phyloP scores from a whole-genome alignment of 2,329 filamentous ascomycete genomes.

The Colletotrichum sp. region DNA sequence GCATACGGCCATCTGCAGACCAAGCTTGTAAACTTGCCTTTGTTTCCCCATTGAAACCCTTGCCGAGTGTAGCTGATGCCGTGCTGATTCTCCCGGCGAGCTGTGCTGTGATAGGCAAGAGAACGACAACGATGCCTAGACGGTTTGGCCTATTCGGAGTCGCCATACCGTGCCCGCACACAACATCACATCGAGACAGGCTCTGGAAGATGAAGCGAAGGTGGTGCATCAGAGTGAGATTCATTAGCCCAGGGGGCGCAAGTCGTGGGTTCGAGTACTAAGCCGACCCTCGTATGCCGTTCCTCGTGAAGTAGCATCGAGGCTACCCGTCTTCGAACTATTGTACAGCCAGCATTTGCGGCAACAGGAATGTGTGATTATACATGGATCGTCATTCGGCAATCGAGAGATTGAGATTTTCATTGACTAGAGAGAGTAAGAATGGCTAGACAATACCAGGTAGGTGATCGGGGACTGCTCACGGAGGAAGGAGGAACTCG shows the following conservation, averaged over 20 bases:
- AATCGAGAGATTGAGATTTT: neutral
- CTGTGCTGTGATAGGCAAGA: neutral
- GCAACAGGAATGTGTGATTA: conserved; percentile 12
- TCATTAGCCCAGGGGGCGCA: neutral
- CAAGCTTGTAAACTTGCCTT: neutral
- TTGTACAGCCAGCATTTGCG: conserved; percentile 20
- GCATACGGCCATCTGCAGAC: neutral
- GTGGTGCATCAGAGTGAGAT: neutral
- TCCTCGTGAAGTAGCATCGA: conserved; percentile 8
- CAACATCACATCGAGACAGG: neutral
- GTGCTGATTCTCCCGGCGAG: neutral
- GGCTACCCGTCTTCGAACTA: conserved; percentile 7
- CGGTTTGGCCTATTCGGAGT: neutral
- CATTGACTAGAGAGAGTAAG: conserved; percentile 7
- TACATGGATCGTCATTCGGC: conserved; percentile 13
- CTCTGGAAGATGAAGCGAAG: neutral
- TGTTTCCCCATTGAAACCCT: neutral
- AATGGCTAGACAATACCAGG: neutral
- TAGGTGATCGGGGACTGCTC: conserved; percentile 30
- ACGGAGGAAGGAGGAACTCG: conserved; percentile 72
- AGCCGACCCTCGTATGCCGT: neutral
- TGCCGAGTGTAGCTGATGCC: neutral
- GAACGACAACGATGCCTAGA: neutral
- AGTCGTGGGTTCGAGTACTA: neutral
- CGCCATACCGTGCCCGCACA: neutral